Percentiles rank a stretch among this genome's conserved stretches.
Evolutionary conservation across 2,329 filamentous ascomycete species (phyloP).

Genomic region (Colletotrichum viniferum): DNA sequence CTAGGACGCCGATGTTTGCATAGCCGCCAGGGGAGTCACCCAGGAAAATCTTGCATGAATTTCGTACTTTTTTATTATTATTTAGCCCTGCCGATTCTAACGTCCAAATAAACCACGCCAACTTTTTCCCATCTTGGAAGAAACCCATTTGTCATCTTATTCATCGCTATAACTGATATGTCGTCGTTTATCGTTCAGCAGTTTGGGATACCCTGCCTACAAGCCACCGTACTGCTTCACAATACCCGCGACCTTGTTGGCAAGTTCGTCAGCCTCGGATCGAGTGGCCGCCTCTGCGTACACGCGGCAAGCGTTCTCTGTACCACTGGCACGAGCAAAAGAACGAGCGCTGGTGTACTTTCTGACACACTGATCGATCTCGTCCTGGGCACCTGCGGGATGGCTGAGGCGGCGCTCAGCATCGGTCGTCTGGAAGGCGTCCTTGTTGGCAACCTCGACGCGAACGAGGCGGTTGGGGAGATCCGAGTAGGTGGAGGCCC

Average conservation of each 20-base stretch:
- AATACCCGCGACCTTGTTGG: constrained; percentile 78
- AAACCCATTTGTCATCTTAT: neutral
- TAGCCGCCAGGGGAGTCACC: neutral
- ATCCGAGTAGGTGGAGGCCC: constrained; percentile 91
- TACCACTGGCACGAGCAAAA: constrained; percentile 92
- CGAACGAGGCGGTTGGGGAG: constrained; percentile 94
- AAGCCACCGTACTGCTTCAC: constrained; percentile 63
- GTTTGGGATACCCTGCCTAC: neutral
- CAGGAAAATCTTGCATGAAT: neutral
- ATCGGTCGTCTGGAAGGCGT: constrained; percentile 88
- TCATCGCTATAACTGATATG: neutral
- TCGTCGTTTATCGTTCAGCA: neutral
- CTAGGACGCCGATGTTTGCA: neutral
- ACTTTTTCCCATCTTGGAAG: neutral
- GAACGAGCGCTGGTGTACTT: constrained; percentile 90
- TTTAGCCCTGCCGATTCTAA: neutral
- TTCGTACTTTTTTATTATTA: neutral
- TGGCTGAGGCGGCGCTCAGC: constrained; percentile 87
- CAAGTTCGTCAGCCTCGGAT: constrained; percentile 89
- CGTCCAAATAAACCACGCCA: neutral
- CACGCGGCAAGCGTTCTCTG: constrained; percentile 93
- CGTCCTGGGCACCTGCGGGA: constrained; percentile 78
- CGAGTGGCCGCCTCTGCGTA: constrained; percentile 93
- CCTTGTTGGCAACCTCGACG: constrained; percentile 87
- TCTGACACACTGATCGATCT: constrained; percentile 86